Percentiles rank a stretch among this genome's conserved stretches.
Conservation (phyloP, 345 rosid genomes). For the Linum tenue region DNA sequence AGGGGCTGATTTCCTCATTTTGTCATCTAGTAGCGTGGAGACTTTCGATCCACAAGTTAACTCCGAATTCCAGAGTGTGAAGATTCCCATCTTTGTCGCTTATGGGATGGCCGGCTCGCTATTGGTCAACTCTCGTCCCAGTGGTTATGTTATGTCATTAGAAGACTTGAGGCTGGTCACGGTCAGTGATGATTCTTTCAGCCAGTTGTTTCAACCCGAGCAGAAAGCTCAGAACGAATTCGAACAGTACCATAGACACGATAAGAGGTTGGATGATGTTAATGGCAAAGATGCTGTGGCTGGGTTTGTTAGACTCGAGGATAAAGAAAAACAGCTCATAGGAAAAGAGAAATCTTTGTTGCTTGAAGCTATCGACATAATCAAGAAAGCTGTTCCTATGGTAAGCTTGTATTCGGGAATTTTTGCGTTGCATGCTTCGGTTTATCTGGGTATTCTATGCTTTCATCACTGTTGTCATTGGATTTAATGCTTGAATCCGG, state of each 20-base stretch:
- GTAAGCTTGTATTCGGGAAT: conserved; percentile 50
- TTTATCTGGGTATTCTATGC: conserved; percentile 19
- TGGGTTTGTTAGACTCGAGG: conserved; percentile 60
- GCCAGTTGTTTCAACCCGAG: conserved; percentile 34
- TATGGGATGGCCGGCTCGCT: conserved; percentile 17
- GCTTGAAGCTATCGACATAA: conserved; percentile 48
- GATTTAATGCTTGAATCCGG: conserved; percentile 28
- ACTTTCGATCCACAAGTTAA: conserved; percentile 24
- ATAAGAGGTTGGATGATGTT: conserved; percentile 11
- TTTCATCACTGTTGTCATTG: conserved; percentile 14
- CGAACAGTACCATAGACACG: conserved; percentile 16
- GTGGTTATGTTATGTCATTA: conserved; percentile 73
- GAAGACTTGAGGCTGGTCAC: conserved; percentile 43
- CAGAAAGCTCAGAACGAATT: conserved; percentile 20
- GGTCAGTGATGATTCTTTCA: conserved; percentile 35
- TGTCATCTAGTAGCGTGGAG: conserved; percentile 27
- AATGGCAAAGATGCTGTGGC: conserved; percentile 24
- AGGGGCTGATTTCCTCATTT: conserved; percentile 91
- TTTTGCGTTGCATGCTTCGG: conserved; percentile 35
- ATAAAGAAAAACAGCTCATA: conserved; percentile 54
- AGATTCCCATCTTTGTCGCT: conserved; percentile 49
- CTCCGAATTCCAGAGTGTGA: conserved; percentile 46
- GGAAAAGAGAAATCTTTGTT: conserved; percentile 60
- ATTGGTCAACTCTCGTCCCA: conserved; percentile 44
- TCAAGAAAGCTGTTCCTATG: conserved; percentile 87